Evolutionary conservation across 352 stramenopile genomes (phyloP).

Genomic region (Pythium graminicola): DNA sequence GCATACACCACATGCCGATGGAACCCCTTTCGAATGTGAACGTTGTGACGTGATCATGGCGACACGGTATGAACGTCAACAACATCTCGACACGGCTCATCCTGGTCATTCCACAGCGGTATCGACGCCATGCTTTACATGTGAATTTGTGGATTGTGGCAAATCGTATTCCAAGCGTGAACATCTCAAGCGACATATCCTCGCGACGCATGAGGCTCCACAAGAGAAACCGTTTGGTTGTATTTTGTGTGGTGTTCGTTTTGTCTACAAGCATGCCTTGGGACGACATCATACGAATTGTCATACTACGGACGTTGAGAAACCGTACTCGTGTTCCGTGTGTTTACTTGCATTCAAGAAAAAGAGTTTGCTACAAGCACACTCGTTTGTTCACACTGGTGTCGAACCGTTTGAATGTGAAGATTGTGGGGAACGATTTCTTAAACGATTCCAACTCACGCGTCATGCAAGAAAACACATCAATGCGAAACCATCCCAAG

Average conservation of each 20-base stretch:
- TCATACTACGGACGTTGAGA: conserved; percentile 20
- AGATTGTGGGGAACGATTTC: conserved; percentile 48
- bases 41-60: conserved; percentile 14
- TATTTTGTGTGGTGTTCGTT: conserved; percentile 45
- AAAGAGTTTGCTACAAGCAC: conserved; percentile 67
- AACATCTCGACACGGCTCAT: conserved; percentile 20
- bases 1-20: conserved; percentile 9
- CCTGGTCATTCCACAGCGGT: conserved; percentile 6
- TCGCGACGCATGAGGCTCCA: conserved; percentile 32
- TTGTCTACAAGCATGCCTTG: conserved; percentile 67
- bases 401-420: conserved; percentile 65
- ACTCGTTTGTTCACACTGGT: conserved; percentile 72
- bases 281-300: conserved; percentile 49
- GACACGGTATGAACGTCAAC: conserved; percentile 27
- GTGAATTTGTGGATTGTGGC: conserved; percentile 30
- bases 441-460: conserved; percentile 52
- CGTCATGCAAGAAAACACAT: conserved; percentile 44
- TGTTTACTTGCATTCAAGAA: conserved; percentile 76
- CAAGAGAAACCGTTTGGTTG: conserved; percentile 48
- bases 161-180: conserved; percentile 63
- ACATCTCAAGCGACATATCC: conserved; percentile 50
- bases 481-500: conserved; percentile 19
- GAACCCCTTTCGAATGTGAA: conserved; percentile 14
- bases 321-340: conserved; percentile 48
- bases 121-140: conserved; percentile 33